phyloP scores from a whole-genome alignment of 306 rosid genomes.

The cucumber (Cucumis sativus) region DNA sequence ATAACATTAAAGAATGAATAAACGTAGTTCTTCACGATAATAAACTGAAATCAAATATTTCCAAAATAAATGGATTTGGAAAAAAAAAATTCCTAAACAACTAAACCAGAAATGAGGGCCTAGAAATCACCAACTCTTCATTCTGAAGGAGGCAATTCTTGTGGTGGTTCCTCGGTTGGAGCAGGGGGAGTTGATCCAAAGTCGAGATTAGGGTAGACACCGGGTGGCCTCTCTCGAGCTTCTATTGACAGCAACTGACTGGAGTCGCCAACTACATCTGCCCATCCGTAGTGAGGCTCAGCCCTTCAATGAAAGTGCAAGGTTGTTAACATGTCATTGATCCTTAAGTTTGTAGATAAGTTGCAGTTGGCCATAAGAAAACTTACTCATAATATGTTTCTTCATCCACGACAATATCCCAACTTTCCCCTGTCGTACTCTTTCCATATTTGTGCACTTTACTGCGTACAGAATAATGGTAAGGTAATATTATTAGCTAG shows the following conservation, averaged over 20 bases:
- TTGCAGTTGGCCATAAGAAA: neutral
- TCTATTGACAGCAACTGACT: constrained; percentile 75
- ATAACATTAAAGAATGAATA: constrained; percentile 54
- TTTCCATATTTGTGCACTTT: constrained; percentile 97
- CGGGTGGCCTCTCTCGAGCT: constrained; percentile 74
- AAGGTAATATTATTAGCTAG: constrained; percentile 3
- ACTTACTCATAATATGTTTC: constrained; percentile 91
- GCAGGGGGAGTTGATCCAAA: constrained; percentile 41
- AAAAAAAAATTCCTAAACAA: constrained; percentile 1
- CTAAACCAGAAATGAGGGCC: neutral
- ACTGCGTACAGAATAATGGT: constrained; percentile 30
- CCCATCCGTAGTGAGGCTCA: constrained; percentile 97
- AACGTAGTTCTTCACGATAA: constrained; percentile 4
- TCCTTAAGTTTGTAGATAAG: neutral
- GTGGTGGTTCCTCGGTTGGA: constrained; percentile 25
- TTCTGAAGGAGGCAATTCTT: constrained; percentile 37
- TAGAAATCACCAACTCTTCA: constrained; percentile 17
- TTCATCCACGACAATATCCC: constrained; percentile 91
- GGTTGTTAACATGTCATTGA: neutral
- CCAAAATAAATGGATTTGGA: constrained; percentile 11
- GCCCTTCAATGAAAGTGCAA: constrained; percentile 37
- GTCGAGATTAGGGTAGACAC: constrained; percentile 59
- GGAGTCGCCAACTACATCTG: constrained; percentile 88
- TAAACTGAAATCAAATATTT: neutral
- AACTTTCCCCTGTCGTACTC: constrained; percentile 91